phyloP scores from a whole-genome alignment of 306 rosid genomes.

The Vachellia pachyceras region DNA sequence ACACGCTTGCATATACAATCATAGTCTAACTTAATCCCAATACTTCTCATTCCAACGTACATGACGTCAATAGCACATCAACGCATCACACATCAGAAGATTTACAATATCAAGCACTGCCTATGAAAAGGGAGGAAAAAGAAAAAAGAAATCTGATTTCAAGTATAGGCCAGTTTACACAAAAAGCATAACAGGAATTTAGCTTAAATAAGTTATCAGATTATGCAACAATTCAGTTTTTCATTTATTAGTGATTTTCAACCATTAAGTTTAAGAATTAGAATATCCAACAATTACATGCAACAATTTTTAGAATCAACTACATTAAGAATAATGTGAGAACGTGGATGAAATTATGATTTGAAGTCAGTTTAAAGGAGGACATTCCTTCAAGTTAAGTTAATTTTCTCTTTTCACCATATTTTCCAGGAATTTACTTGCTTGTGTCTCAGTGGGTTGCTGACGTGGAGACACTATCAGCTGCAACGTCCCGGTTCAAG shows the following conservation, averaged over 20 bases:
- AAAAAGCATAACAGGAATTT: background rate
- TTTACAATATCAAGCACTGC: background rate
- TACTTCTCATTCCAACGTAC: background rate
- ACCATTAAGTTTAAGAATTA: background rate
- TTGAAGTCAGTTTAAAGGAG: background rate
- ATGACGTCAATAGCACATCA: background rate
- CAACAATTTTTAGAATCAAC: background rate
- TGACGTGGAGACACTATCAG: too few relatives aligned
- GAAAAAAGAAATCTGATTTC: background rate
- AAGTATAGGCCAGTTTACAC: background rate
- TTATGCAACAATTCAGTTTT: background rate
- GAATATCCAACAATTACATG: background rate
- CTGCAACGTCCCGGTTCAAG: too few relatives aligned
- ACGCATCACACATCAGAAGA: background rate
- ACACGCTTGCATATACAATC: background rate
- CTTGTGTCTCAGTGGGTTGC: too few relatives aligned
- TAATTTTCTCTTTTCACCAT: too few relatives aligned
- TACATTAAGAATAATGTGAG: background rate
- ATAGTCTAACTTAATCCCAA: background rate
- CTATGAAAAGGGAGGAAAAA: background rate
- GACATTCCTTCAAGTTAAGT: background rate
- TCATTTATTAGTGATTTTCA: background rate
- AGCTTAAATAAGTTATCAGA: background rate
- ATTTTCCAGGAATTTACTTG: too few relatives aligned
- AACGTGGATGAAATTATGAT: background rate